phyloP scores from a whole-genome alignment of 352 stramenopile species.

The Phytophthora cactorum region DNA sequence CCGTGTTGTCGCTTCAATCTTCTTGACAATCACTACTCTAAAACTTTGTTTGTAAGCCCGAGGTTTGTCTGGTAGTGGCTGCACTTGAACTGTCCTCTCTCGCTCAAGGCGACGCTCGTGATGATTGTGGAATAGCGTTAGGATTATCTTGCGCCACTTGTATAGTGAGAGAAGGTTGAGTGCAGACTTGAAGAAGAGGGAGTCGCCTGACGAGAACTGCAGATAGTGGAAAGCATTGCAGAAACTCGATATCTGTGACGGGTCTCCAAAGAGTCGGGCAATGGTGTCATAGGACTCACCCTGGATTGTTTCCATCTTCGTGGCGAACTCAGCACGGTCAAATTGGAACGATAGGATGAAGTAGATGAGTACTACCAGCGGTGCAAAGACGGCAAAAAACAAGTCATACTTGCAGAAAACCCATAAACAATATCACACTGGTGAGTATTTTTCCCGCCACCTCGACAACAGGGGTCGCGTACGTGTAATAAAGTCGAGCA shows the following conservation, averaged over 20 bases:
- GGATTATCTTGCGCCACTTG: conserved; percentile 53
- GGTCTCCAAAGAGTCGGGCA: conserved; percentile 54
- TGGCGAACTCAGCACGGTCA: conserved; percentile 43
- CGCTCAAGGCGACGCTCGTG: conserved; percentile 22
- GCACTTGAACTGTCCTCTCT: conserved; percentile 16
- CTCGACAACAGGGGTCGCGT: conserved; percentile 1
- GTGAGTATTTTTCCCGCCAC: background rate
- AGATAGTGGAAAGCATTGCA: conserved; percentile 55
- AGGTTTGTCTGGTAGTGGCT: conserved; percentile 15
- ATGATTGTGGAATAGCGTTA: conserved; percentile 31
- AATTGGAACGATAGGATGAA: conserved; percentile 53
- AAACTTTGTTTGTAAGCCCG: conserved; percentile 12
- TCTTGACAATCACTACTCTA: conserved; percentile 4
- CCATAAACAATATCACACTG: background rate
- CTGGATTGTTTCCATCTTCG: conserved; percentile 36
- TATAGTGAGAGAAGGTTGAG: conserved; percentile 48
- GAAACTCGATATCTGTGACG: conserved; percentile 46
- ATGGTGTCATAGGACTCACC: conserved; percentile 43
- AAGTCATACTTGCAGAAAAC: conserved; percentile 49
- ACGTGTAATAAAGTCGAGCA: conserved; percentile 45
- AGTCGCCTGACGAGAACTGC: conserved; percentile 36
- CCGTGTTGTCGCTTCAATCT: conserved; percentile 13
- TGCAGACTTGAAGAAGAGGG: conserved; percentile 39
- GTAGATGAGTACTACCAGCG: conserved; percentile 48
- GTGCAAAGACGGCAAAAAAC: conserved; percentile 69